Percentiles rank a stretch among this genome's conserved stretches.
Evolutionary conservation across 768 basidiomycete species (phyloP).

Genomic region (Asterophora lycoperdoides): DNA sequence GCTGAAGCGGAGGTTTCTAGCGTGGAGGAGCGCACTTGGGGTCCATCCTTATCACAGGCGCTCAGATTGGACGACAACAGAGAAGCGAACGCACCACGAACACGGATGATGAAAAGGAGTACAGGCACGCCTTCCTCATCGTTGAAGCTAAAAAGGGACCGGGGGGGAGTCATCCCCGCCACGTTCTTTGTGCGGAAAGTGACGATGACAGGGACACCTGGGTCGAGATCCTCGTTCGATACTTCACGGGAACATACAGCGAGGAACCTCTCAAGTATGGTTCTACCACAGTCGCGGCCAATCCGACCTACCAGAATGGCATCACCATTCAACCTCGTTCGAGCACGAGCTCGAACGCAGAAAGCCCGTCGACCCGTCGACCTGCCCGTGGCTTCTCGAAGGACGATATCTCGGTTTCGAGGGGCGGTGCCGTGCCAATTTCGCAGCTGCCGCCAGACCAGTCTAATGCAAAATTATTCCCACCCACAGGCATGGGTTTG

Average conservation of each 20-base stretch:
- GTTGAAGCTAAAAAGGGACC: constrained; percentile 82
- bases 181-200: constrained; percentile 95
- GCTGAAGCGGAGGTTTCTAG: constrained; percentile 28
- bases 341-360: constrained; percentile 45
- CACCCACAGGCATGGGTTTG: constrained; percentile 30
- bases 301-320: constrained; percentile 21
- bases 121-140: constrained; percentile 95
- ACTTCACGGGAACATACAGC: constrained; percentile 77
- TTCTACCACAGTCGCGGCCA: constrained; percentile 23
- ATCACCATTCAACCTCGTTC: constrained; percentile 43
- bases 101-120: constrained; percentile 85
- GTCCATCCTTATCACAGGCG: constrained; percentile 84
- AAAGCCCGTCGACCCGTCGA: constrained; percentile 30
- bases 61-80: constrained; percentile 95
- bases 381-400: constrained; percentile 46
- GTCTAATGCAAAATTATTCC: constrained; percentile 57
- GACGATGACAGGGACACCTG: constrained; percentile 90
- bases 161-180: constrained; percentile 66
- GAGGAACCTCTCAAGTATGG: constrained; percentile 54
- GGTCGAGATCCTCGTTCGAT: constrained; percentile 91
- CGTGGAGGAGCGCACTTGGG: constrained; percentile 91
- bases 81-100: constrained; percentile 47
- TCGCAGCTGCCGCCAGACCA: constrained; percentile 53
- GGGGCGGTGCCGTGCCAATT: constrained; percentile 50
- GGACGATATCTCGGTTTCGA: constrained; percentile 53